Base-by-base conservation (phyloP, 768 basidiomycete genomes). In the Suillus occidentalis region DNA sequence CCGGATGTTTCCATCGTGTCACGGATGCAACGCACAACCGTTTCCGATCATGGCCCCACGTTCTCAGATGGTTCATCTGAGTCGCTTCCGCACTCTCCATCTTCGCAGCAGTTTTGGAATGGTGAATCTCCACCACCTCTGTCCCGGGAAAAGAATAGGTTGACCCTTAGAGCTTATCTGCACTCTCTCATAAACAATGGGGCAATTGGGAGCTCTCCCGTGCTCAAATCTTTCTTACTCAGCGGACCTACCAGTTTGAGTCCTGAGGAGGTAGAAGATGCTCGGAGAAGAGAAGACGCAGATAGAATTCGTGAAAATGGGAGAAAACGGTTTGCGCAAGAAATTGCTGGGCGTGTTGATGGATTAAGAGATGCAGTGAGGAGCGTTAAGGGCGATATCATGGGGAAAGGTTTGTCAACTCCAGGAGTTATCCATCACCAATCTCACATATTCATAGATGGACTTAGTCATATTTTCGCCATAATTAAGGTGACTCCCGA, bases 121-220 rank as follows among this genome's bases (percentile, higher is more conserved):
- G 45, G 85, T 85, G 42, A 82, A 79, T 47, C 82, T 81, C 1
- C 81, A 82, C 63, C 70, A 22, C 87, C 87, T 40, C 82, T 97
- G 25, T 82, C 94, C 1, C 83, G 97, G 31, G 97, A 99, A 76
- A 97, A 95, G 84, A 99, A 99, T 71, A 83, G 97, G 16, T 81
- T 99, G 5, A 99, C 97, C 0, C 85, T 99, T 20, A 88, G 97
- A 22, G 89, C 95, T 0, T 99, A 98, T 77, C 84, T 99, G n/a
- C 91, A 93, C 68, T 76, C 87, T 1, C 80, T 99, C 36, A 82
- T 99, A 62, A 76, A 86, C 28, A 87, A 87, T 1, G 85, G 88
- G 1, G 81, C 82, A 25, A 83, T 97, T n/a, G 89, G 91, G 5
- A 89, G 91, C 52, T 94, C 94, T 0, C 91, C 94, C 5, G 91